Conservation (phyloP, 2,329 filamentous ascomycete species). For the Nemania abortiva region DNA sequence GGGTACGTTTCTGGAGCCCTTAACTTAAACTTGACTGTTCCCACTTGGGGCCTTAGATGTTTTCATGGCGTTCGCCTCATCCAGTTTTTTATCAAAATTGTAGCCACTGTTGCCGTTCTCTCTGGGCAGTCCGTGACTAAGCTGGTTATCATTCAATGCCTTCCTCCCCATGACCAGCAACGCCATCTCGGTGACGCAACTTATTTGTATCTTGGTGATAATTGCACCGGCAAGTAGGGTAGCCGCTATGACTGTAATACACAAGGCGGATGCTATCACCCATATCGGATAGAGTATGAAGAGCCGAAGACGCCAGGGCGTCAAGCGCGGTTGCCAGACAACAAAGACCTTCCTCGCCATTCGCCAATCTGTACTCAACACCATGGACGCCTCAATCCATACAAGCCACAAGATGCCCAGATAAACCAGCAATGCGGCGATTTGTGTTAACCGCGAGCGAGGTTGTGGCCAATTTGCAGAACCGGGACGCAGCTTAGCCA, state of each 20-base stretch:
- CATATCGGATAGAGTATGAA: neutral
- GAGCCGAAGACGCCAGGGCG: neutral
- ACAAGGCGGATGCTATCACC: neutral
- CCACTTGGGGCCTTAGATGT: too few species aligned
- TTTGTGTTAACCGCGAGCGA: neutral
- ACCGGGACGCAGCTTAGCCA: neutral
- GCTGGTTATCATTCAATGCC: too few species aligned
- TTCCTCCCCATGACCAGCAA: too few species aligned
- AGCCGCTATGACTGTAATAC: neutral
- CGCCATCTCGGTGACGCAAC: too few species aligned
- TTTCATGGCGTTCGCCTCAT: too few species aligned
- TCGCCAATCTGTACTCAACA: constrained; percentile 2
- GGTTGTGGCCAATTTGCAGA: neutral
- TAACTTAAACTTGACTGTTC: too few species aligned
- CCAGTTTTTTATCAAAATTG: too few species aligned
- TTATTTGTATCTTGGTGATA: too few species aligned
- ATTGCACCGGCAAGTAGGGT: too few species aligned
- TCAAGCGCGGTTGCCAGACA: neutral
- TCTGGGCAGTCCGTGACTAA: too few species aligned
- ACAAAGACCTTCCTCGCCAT: neutral
- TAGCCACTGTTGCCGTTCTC: too few species aligned
- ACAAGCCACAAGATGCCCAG: neutral
- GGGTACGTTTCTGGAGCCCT: too few species aligned
- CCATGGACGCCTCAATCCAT: neutral
- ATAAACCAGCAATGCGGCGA: neutral